Conservation (phyloP, 1,284 basidiomycete genomes). For the Naganishia cerealis region DNA sequence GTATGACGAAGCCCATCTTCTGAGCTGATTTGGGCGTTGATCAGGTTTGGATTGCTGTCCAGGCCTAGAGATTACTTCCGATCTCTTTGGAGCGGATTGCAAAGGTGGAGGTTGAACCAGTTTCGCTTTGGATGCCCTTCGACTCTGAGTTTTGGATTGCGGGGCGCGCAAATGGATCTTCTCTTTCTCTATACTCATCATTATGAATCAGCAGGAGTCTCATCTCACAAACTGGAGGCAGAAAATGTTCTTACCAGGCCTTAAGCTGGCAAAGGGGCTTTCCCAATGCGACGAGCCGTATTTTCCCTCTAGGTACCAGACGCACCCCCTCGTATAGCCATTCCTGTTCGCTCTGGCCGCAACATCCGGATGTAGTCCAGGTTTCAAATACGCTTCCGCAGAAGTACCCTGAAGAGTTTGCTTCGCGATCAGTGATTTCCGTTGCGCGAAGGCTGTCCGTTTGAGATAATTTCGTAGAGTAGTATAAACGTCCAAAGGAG, state of each 20-base stretch:
- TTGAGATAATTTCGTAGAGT: conserved; percentile 28
- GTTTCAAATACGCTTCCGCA: conserved; percentile 16
- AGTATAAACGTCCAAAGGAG: conserved; percentile 13
- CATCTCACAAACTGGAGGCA: background rate
- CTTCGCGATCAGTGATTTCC: conserved; percentile 16
- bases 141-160: background rate
- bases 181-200: background rate
- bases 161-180: background rate
- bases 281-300: conserved; percentile 18
- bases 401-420: conserved; percentile 17
- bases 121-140: background rate
- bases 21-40: background rate
- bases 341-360: background rate
- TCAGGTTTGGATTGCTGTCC: background rate
- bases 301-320: conserved; percentile 30
- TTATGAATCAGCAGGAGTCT: background rate
- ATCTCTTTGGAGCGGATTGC: background rate
- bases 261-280: conserved; percentile 29
- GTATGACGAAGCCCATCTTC: background rate
- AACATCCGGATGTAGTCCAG: conserved; percentile 20
- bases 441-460: conserved; percentile 2
- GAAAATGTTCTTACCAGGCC: background rate
- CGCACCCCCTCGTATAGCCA: conserved; percentile 13
- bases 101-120: background rate
- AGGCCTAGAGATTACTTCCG: background rate